A percentile compares a stretch with the other conserved stretches of the same genome.
Evolutionary conservation across 2,329 filamentous ascomycete species (phyloP).

Genomic region (Nemania bipapillata): DNA sequence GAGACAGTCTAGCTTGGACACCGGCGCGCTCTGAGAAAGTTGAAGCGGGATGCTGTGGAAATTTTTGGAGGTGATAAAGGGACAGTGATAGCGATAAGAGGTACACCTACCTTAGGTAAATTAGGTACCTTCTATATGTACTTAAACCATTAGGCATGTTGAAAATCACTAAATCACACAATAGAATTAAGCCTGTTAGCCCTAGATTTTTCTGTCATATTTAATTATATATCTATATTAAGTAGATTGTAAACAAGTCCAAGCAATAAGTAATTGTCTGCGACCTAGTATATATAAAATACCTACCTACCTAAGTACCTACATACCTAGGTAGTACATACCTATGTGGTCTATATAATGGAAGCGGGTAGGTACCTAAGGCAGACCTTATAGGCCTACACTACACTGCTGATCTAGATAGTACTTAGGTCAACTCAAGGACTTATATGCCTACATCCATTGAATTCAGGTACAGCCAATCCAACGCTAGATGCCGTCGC

Average conservation of each 20-base stretch:
- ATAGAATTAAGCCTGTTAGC: not conserved
- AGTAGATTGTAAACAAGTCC: not conserved
- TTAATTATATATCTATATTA: not conserved
- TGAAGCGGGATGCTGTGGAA: conserved; percentile 37
- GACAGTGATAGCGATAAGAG: conserved; percentile 43
- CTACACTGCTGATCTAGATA: too few species aligned
- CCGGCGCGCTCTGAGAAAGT: conserved; percentile 19
- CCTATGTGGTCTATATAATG: too few species aligned
- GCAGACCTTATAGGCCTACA: too few species aligned
- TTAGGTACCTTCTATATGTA: not conserved
- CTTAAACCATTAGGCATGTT: too few species aligned
- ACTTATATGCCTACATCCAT: not conserved
- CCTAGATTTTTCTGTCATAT: not conserved
- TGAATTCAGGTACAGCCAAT: not conserved
- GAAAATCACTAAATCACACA: not conserved
- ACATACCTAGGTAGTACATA: not conserved
- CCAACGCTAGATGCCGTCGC: not conserved
- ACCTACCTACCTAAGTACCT: not conserved
- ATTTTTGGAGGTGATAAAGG: conserved; percentile 41
- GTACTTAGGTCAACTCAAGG: not conserved
- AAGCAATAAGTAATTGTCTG: not conserved
- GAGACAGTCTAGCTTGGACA: conserved; percentile 19
- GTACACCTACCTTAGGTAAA: conserved; percentile 4
- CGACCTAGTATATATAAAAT: too few species aligned
- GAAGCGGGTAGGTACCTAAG: not conserved